These are phyloP conservation scores for Aspergillus floridensis DNA, from an alignment of 2,329 filamentous ascomycete genomes.

Conservation along the genomic window DNA sequence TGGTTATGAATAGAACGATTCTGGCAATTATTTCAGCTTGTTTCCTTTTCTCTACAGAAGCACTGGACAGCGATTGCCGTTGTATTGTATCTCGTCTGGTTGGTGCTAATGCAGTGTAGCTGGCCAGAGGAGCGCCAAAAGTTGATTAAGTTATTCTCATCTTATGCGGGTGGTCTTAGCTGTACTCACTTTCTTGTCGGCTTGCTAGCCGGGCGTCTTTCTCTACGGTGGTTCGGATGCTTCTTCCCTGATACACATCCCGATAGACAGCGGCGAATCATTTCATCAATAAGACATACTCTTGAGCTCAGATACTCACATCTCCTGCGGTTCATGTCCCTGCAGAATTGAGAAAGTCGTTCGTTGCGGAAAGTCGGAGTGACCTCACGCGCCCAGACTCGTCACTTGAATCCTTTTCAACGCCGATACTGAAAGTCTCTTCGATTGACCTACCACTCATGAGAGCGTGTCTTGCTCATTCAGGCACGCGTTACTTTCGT, in stretches of 20 bases:
- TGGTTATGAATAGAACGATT: conserved; percentile 14
- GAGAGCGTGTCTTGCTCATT: no score
- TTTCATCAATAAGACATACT: not conserved
- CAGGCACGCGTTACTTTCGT: no score
- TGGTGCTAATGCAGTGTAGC: conserved; percentile 7
- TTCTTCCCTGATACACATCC: not conserved
- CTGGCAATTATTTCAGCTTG: not conserved
- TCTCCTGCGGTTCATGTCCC: not conserved
- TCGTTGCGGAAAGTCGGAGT: not conserved
- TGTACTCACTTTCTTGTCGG: not conserved
- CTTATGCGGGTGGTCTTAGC: not conserved
- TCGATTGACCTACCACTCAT: not conserved
- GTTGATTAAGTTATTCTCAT: not conserved
- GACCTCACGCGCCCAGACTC: not conserved
- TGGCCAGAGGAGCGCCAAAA: conserved; percentile 6
- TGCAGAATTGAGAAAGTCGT: not conserved
- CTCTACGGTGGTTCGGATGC: no score
- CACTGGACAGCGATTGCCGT: not conserved
- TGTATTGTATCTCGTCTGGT: conserved; percentile 3
- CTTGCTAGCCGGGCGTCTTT: no score
- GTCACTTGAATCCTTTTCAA: not conserved
- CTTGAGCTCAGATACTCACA: no score
- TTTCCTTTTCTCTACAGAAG: conserved; percentile 1
- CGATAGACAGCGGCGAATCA: not conserved
- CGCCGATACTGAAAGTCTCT: not conserved